Conservation (phyloP, 345 rosid genomes). For the Pistacia integerrima region DNA sequence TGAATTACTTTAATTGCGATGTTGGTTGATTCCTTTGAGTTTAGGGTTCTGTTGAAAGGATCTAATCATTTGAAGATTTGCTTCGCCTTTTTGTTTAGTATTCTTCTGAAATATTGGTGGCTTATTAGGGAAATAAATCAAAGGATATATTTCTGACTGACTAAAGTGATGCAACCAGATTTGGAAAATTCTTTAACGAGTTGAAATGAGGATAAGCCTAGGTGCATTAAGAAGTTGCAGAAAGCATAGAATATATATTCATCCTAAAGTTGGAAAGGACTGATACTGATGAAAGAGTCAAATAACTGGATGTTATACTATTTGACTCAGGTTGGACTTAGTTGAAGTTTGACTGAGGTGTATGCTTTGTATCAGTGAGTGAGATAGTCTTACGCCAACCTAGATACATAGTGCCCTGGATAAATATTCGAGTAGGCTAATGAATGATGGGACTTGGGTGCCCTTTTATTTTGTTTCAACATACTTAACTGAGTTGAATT, state of each 20-base stretch:
- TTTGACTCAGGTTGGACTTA: not conserved
- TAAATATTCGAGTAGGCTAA: not conserved
- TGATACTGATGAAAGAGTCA: not conserved
- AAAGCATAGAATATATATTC: no score
- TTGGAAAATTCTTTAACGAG: not conserved
- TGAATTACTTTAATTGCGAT: not conserved
- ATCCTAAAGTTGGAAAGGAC: not conserved
- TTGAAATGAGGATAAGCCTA: not conserved
- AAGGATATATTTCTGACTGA: not conserved
- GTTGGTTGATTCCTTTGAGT: not conserved
- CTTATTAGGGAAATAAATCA: not conserved
- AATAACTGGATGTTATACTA: not conserved
- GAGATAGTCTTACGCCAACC: not conserved
- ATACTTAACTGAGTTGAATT: not conserved
- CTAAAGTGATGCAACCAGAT: not conserved
- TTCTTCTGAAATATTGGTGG: not conserved
- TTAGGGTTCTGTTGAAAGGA: not conserved
- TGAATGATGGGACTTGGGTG: not conserved
- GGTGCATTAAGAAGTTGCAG: not conserved
- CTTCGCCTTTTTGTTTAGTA: not conserved
- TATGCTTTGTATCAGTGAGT: not conserved
- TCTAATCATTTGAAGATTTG: not conserved
- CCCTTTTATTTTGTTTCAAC: not conserved
- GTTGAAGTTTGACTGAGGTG: conserved; percentile 4
- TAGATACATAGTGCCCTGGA: not conserved